Conservation (phyloP, 1,284 basidiomycete genomes). For the Trichosporon faecale region DNA sequence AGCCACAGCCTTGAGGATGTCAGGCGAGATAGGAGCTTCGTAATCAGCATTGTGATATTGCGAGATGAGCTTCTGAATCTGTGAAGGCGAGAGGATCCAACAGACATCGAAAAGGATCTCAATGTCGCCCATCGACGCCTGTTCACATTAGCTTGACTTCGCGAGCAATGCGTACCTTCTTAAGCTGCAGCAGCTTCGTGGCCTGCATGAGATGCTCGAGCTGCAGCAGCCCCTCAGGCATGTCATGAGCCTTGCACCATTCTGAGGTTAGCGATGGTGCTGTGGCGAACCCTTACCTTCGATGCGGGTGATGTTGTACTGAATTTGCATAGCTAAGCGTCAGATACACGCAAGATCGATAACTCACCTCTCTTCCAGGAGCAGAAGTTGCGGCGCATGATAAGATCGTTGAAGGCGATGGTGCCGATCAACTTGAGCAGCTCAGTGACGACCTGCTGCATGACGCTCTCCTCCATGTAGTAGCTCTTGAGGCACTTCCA, state of each 20-base stretch:
- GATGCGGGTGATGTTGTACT: constrained; percentile 97
- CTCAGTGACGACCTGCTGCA: constrained; percentile 95
- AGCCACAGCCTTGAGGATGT: constrained; percentile 93
- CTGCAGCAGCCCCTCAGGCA: constrained; percentile 97
- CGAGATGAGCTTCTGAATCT: constrained; percentile 97
- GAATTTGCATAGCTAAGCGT: constrained; percentile 88
- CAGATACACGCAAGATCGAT: neutral
- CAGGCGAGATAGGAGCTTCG: constrained; percentile 90
- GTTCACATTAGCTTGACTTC: neutral
- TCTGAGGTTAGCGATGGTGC: constrained; percentile 33
- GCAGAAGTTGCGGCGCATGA: constrained; percentile 98
- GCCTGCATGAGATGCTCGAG: constrained; percentile 99
- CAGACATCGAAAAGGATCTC: constrained; percentile 99
- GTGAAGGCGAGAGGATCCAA: constrained; percentile 99
- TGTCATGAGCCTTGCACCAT: constrained; percentile 94
- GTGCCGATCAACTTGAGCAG: constrained; percentile 94
- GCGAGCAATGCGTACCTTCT: constrained; percentile 66
- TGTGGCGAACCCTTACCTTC: constrained; percentile 56
- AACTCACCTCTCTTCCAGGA: constrained; percentile 95
- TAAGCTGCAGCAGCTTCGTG: constrained; percentile 94
- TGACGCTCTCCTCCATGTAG: constrained; percentile 96
- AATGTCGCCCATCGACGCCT: constrained; percentile 89
- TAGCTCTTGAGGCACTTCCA: constrained; percentile 99
- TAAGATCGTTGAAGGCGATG: constrained; percentile 95
- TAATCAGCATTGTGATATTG: constrained; percentile 96